Evolutionary conservation across 305 asterid genomes (phyloP).

Genomic region (Fraxinus platypoda): DNA sequence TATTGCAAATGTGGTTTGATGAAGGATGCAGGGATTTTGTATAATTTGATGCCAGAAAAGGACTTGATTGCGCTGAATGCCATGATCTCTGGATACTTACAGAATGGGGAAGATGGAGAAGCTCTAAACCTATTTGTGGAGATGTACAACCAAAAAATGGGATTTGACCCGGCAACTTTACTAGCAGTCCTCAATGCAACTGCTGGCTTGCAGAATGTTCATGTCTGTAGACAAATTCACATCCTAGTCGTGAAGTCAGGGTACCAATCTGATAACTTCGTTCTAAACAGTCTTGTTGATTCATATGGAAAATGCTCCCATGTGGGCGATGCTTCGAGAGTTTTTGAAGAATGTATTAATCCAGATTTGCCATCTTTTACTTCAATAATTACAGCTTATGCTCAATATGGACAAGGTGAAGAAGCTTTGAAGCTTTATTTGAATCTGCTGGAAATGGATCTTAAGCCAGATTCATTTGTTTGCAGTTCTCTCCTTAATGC

Average conservation of each 20-base stretch:
- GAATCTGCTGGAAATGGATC: constrained; percentile 50
- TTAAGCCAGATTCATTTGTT: constrained; percentile 74
- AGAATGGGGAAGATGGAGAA: constrained; percentile 49
- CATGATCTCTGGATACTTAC: constrained; percentile 66
- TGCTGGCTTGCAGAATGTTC: constrained; percentile 46
- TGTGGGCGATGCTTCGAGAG: constrained; percentile 54
- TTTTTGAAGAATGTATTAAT: constrained; percentile 61
- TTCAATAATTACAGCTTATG: constrained; percentile 65
- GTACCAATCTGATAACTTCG: constrained; percentile 51
- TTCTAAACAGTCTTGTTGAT: constrained; percentile 69
- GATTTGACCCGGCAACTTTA: constrained; percentile 64
- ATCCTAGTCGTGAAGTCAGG: constrained; percentile 61
- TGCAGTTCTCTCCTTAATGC: constrained; percentile 87
- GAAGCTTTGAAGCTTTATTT: constrained; percentile 74
- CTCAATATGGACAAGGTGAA: constrained; percentile 76
- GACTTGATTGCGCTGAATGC: constrained; percentile 69
- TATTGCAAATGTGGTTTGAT: constrained; percentile 62
- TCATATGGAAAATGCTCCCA: constrained; percentile 67
- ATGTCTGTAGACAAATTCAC: constrained; percentile 61
- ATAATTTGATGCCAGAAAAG: constrained; percentile 53
- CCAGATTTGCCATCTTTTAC: constrained; percentile 77
- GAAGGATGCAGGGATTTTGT: constrained; percentile 48
- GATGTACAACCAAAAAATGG: constrained; percentile 38
- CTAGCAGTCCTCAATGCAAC: constrained; percentile 64
- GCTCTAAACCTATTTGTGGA: constrained; percentile 62